Conservation (phyloP, 2,329 filamentous ascomycete species). For the Diplodia seriata region DNA sequence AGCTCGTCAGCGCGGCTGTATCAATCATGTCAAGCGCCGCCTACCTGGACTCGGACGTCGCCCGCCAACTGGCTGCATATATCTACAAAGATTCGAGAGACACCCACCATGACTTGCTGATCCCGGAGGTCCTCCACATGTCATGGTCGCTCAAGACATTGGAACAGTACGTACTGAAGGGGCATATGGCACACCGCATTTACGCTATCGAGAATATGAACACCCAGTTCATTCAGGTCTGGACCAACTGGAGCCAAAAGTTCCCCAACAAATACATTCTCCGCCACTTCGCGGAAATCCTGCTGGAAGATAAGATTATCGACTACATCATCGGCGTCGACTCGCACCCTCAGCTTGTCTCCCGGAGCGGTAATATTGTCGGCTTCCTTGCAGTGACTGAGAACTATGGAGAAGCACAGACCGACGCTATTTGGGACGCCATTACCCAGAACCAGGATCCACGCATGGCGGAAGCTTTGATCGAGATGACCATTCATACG, state of each 20-base stretch:
- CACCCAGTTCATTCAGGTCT: conserved; percentile 70
- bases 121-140: conserved; percentile 60
- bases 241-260: conserved; percentile 56
- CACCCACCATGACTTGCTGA: neutral
- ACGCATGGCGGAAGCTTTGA: conserved; percentile 79
- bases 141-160: conserved; percentile 75
- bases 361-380: conserved; percentile 80
- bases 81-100: conserved; percentile 16
- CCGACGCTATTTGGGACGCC: conserved; percentile 83
- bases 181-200: conserved; percentile 89
- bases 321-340: conserved; percentile 89
- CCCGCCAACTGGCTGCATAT: conserved; percentile 5
- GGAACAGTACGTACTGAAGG: conserved; percentile 76
- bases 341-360: conserved; percentile 89
- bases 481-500: conserved; percentile 67
- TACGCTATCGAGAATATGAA: conserved; percentile 79
- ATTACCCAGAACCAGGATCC: conserved; percentile 83
- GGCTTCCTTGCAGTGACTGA: conserved; percentile 84
- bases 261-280: conserved; percentile 55
- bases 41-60: conserved; percentile 16
- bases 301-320: conserved; percentile 74
- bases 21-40: conserved; percentile 1
- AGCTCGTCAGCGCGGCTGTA: conserved; percentile 11
- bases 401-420: conserved; percentile 73
- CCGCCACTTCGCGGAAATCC: conserved; percentile 70